A percentile compares a stretch with the other conserved stretches of the same genome.
phyloP scores from a whole-genome alignment of 495 filamentous ascomycete genomes.

The Bombardia bombarda region DNA sequence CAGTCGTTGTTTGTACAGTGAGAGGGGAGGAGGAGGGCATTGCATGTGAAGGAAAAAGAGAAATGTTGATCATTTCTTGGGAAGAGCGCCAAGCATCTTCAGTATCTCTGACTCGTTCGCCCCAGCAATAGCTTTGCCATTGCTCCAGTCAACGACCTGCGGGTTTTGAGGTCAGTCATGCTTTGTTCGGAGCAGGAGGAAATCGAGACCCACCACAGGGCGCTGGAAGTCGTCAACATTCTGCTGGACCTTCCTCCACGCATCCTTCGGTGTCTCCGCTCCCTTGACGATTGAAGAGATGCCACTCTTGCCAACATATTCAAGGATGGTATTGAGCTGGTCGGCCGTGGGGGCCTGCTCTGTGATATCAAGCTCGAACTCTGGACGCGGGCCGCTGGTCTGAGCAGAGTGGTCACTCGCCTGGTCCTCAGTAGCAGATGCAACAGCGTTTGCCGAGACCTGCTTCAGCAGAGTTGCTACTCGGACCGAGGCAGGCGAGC shows the following conservation, averaged over 20 bases:
- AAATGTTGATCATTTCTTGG: conserved; percentile 37
- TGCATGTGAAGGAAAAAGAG: too few relatives aligned
- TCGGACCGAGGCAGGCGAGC: conserved; percentile 53
- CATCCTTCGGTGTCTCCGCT: conserved; percentile 63
- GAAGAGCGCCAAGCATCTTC: conserved; percentile 56
- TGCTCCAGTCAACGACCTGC: conserved; percentile 88
- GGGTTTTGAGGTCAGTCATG: too few relatives aligned
- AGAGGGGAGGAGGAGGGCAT: conserved; percentile 1
- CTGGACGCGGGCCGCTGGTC: conserved; percentile 38
- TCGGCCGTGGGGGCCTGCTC: conserved; percentile 73
- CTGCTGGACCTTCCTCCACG: conserved; percentile 62
- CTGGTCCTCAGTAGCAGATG: conserved; percentile 56
- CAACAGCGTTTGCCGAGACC: conserved; percentile 52
- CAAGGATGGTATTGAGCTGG: conserved; percentile 79
- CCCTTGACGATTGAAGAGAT: conserved; percentile 59
- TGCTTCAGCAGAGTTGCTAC: conserved; percentile 69
- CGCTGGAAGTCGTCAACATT: conserved; percentile 53
- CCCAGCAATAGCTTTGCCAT: conserved; percentile 70
- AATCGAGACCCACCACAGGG: conserved; percentile 56
- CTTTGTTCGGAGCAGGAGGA: neutral
- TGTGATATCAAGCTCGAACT: conserved; percentile 82
- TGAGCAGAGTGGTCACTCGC: conserved; percentile 50
- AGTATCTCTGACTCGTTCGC: conserved; percentile 79
- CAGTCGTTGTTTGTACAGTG: neutral
- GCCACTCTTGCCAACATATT: conserved; percentile 59